A percentile compares a stretch with the other conserved stretches of the same genome.
These are phyloP conservation scores for Tetracladium setigerum DNA, from an alignment of 495 filamentous ascomycete genomes.

Conservation along the genomic window DNA sequence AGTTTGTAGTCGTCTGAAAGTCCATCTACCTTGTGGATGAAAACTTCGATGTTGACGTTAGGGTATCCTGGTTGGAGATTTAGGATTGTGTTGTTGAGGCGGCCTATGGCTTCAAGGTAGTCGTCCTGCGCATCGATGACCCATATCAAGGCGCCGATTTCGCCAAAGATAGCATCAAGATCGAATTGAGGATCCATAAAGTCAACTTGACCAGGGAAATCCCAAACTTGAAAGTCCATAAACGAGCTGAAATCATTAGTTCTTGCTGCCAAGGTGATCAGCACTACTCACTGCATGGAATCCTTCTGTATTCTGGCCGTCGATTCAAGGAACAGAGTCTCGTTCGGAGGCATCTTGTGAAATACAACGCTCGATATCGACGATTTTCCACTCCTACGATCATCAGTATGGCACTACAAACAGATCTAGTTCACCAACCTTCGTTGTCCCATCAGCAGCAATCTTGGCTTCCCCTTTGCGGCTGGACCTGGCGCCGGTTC, in stretches of 20 bases:
- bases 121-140: conserved; percentile 98
- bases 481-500: conserved; percentile 32
- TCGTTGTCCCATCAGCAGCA: conserved; percentile 92
- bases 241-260: conserved; percentile 61
- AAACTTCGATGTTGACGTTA: conserved; percentile 90
- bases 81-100: conserved; percentile 81
- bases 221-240: conserved; percentile 98
- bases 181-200: conserved; percentile 81
- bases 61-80: conserved; percentile 81
- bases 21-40: conserved; percentile 97
- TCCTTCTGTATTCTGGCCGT: conserved; percentile 90
- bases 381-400: conserved; percentile 83
- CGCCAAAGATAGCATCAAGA: conserved; percentile 84
- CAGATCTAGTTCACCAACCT: conserved; percentile 46
- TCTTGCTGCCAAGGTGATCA: background rate
- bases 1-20: conserved; percentile 90
- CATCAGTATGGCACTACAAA: conserved; percentile 17
- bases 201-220: conserved; percentile 90
- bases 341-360: conserved; percentile 89
- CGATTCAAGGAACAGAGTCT: conserved; percentile 91
- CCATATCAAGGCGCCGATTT: conserved; percentile 92
- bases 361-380: conserved; percentile 98
- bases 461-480: conserved; percentile 64
- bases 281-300: conserved; percentile 62
- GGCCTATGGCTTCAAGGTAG: conserved; percentile 79